Percentiles rank a stretch among this genome's conserved stretches.
These are phyloP conservation scores for Cryptosporidium felis DNA, from an alignment of 169 alveolate genomes.

Conservation along the genomic window DNA sequence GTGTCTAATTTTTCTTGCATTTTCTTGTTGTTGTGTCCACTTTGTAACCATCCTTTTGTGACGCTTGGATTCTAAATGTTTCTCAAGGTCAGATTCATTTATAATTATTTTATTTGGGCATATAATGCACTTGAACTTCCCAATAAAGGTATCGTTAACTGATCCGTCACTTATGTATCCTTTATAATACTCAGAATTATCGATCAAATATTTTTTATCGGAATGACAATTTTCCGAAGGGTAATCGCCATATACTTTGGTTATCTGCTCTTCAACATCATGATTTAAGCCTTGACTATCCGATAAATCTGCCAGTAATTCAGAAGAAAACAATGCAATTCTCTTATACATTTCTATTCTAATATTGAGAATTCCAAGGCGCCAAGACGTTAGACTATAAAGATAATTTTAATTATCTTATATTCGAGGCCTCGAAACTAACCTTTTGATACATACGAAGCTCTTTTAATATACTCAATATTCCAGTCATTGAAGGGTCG, in stretches of 20 bases:
- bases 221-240: background rate
- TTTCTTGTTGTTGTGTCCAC: slow-evolving; percentile 30
- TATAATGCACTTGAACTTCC: slow-evolving; percentile 73
- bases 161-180: background rate
- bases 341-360: slow-evolving; percentile 40
- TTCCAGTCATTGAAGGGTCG: background rate
- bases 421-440: background rate
- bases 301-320: background rate
- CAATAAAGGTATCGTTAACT: slow-evolving; percentile 25
- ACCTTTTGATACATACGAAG: slow-evolving; percentile 44
- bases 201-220: background rate
- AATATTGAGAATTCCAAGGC: background rate
- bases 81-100: slow-evolving; percentile 74
- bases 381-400: background rate
- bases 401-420: background rate
- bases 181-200: background rate
- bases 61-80: slow-evolving; percentile 72
- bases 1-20: slow-evolving; percentile 2
- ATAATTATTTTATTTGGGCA: slow-evolving; percentile 73
- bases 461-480: background rate
- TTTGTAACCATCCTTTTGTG: slow-evolving; percentile 2
- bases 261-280: slow-evolving; percentile 18
- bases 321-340: slow-evolving; percentile 42
- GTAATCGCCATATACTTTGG: slow-evolving; percentile 20
- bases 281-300: background rate